These are phyloP conservation scores for Trichoderma asperellum DNA, from an alignment of 2,329 filamentous ascomycete species.

Conservation along the genomic window DNA sequence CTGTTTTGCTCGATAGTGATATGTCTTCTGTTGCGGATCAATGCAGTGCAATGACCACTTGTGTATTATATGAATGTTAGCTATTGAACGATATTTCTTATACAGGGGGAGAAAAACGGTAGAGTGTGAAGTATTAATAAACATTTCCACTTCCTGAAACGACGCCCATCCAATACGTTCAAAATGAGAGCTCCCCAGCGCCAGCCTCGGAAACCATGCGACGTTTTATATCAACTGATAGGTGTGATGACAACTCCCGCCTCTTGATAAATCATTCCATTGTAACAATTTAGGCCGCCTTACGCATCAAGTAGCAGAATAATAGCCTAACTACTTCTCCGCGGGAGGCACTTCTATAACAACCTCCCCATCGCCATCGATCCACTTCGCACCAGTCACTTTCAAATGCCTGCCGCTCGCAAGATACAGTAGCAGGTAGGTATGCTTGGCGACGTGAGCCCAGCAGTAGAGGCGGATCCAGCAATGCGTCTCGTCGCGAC, in stretches of 20 bases:
- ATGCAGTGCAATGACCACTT: neutral
- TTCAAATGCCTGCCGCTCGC: conserved; percentile 68
- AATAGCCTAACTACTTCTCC: conserved; percentile 30
- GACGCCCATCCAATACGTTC: neutral
- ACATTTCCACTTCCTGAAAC: neutral
- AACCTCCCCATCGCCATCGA: conserved; percentile 64
- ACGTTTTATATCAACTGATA: neutral
- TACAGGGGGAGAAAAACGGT: neutral
- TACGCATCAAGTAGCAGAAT: neutral
- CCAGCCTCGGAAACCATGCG: neutral
- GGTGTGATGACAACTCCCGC: neutral
- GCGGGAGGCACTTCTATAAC: conserved; percentile 45
- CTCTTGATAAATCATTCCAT: neutral
- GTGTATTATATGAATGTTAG: neutral
- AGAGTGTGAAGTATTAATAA: neutral
- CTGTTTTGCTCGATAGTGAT: neutral
- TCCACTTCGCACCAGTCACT: conserved; percentile 64
- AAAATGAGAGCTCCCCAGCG: neutral
- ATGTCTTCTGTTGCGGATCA: neutral
- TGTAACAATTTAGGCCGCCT: neutral
- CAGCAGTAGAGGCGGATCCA: conserved; percentile 75
- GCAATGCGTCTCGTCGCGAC: conserved; percentile 44
- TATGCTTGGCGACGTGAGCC: conserved; percentile 71
- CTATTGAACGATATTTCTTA: neutral
- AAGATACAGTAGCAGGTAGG: conserved; percentile 75